A percentile compares a stretch with the other conserved stretches of the same genome.
Evolutionary conservation across 768 basidiomycete species (phyloP).

Genomic region (Psilocybe cubensis): DNA sequence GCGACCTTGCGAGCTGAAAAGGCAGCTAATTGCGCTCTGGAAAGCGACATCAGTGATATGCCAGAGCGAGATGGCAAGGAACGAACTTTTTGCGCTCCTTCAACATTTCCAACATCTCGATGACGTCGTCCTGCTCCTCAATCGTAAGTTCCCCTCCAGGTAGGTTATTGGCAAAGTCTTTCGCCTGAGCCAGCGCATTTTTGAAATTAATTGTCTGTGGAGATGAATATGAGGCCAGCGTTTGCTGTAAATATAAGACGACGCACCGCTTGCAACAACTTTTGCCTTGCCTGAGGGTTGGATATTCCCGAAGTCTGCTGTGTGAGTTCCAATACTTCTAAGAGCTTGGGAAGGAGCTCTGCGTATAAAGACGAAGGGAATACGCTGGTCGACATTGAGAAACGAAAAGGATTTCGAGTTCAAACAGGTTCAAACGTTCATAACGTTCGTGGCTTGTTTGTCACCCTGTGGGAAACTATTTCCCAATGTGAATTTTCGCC

Average conservation of each 20-base stretch:
- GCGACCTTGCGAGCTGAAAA: constrained; percentile 50
- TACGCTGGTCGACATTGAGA: constrained; percentile 10
- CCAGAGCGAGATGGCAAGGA: not conserved
- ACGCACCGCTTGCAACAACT: constrained; percentile 65
- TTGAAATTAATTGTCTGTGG: constrained; percentile 75
- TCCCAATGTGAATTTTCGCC: too few species aligned
- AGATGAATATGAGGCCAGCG: too few species aligned
- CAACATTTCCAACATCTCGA: constrained; percentile 66
- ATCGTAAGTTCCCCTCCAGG: constrained; percentile 76
- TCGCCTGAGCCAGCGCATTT: constrained; percentile 58
- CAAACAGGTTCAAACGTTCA: too few species aligned
- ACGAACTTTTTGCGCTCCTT: constrained; percentile 65
- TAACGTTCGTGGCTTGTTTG: too few species aligned
- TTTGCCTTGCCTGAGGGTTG: constrained; percentile 65
- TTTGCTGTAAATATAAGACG: not conserved
- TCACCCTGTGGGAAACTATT: too few species aligned
- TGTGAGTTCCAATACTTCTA: constrained; percentile 61
- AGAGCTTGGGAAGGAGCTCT: constrained; percentile 60
- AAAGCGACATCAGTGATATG: not conserved
- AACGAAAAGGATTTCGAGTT: too few species aligned
- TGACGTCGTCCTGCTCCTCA: constrained; percentile 72
- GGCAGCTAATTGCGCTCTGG: constrained; percentile 55
- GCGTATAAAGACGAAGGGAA: constrained; percentile 57
- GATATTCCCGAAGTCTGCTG: constrained; percentile 57
- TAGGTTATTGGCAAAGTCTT: constrained; percentile 56